These are phyloP conservation scores for Tuber borchii DNA, from an alignment of 495 filamentous ascomycete species.

Conservation along the genomic window DNA sequence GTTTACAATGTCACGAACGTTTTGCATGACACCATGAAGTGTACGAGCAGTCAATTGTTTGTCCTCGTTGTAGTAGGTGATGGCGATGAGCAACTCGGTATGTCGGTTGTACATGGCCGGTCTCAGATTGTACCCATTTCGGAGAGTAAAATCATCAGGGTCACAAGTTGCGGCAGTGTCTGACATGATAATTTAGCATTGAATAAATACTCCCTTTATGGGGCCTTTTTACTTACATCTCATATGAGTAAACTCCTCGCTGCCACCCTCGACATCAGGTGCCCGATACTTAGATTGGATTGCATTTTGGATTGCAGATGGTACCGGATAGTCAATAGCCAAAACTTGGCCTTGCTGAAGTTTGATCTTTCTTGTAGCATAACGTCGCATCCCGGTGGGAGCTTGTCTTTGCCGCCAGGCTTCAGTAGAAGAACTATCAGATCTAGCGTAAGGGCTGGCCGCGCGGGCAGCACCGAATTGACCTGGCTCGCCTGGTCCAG, in stretches of 20 bases:
- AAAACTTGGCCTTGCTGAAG: constrained; percentile 91
- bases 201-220: constrained; percentile 1
- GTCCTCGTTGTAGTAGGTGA: constrained; percentile 47
- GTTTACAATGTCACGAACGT: constrained; percentile 45
- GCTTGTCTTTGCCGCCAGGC: constrained; percentile 86
- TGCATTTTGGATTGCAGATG: constrained; percentile 94
- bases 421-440: constrained; percentile 76
- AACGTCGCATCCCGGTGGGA: constrained; percentile 71
- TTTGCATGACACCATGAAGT: constrained; percentile 45
- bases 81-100: constrained; percentile 45
- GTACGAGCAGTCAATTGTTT: constrained; percentile 45
- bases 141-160: constrained; percentile 97
- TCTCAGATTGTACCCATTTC: constrained; percentile 97
- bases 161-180: constrained; percentile 97
- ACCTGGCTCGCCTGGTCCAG: constrained; percentile 43
- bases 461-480: constrained; percentile 44
- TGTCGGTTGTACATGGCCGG: constrained; percentile 90
- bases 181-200: constrained; percentile 34
- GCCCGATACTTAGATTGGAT: constrained; percentile 86
- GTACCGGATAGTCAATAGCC: constrained; percentile 95
- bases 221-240: constrained; percentile 56
- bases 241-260: constrained; percentile 97
- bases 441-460: constrained; percentile 55
- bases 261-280: constrained; percentile 78
- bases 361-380: constrained; percentile 93